Base-by-base conservation (phyloP, 1,139 yeast species). In the Yamadazyma mexicana region DNA sequence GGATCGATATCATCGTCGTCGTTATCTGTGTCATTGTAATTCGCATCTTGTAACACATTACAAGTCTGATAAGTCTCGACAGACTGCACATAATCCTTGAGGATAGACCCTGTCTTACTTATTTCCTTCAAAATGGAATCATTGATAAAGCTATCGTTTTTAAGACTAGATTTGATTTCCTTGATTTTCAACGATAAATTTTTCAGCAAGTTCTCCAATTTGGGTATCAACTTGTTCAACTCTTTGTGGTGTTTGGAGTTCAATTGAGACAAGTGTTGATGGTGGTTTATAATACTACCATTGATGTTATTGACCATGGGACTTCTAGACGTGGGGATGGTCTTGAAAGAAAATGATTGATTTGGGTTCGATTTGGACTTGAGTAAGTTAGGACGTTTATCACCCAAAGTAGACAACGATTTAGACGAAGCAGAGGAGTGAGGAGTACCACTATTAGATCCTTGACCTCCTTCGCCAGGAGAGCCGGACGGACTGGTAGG, bases 91-190 rank as follows among this genome's bases (percentile, higher is more conserved):
- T 66, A 72, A 23, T 53, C 53, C 26, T 58, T 58, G 40, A 72
- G 52, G 5, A 61, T 50, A 35, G 60, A 54, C 3, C 77, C 77
- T 2, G 76, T 69, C 25, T 58, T 57, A 42, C 72, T 63, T 26
- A 72, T 66, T 45, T 72, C 77, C 37, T 58, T 67, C 14, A 62
- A 51, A 28, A 71, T 52, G 4, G 60, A 59, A 24, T 62, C 52
- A 48, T 69, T 71, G 20, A 73, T 67, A 52, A 72, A 72, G 1
- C 73, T 60, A 17, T 72, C 77, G 49, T 72, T 71, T 37, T 62
- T 67, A 46, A 72, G 58, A 30, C 71, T 61, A 2, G 66, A 55
- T 48, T 55, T 68, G 48, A 72, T 71, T 49, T 72, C 77, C 46
- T 69, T 70, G 48, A 72, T 72, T 44, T 72, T 72, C 42, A 51